A percentile compares a stretch with the other conserved stretches of the same genome.
These are phyloP conservation scores for Carex myosuroides DNA, from an alignment of 176 grass and related monocot genomes.

Conservation along the genomic window DNA sequence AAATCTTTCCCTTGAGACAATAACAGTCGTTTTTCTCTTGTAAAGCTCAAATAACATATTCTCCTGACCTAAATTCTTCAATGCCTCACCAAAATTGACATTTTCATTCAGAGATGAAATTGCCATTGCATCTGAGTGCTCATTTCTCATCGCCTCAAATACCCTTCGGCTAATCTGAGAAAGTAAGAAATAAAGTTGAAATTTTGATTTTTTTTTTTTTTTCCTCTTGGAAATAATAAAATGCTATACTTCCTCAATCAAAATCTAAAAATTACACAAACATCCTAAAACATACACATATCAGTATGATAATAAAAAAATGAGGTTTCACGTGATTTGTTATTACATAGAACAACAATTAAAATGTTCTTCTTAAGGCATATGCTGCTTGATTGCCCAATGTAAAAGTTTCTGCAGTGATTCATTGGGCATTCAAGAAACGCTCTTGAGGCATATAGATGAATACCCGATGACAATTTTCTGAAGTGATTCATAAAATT, in stretches of 20 bases:
- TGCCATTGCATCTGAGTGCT: slow-evolving; percentile 10
- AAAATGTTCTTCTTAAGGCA: neutral
- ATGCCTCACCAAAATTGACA: neutral
- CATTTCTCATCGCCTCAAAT: slow-evolving; percentile 58
- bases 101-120: neutral
- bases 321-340: neutral
- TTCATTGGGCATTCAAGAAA: too few species aligned
- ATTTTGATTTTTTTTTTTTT: neutral
- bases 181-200: neutral
- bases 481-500: neutral
- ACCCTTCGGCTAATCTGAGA: slow-evolving; percentile 71
- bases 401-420: neutral
- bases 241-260: neutral
- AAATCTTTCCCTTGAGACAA: slow-evolving; percentile 60
- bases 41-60: slow-evolving; percentile 59
- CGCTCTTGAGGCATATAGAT: neutral
- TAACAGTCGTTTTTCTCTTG: slow-evolving; percentile 63
- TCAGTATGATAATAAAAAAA: neutral
- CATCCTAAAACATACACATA: neutral
- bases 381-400: neutral
- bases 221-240: neutral
- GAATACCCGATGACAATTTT: neutral
- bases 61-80: neutral
- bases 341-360: neutral
- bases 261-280: neutral